Percentiles rank a stretch among this genome's conserved stretches.
These are phyloP conservation scores for Phytophthora pluvialis DNA, from an alignment of 352 stramenopile genomes.

Conservation along the genomic window DNA sequence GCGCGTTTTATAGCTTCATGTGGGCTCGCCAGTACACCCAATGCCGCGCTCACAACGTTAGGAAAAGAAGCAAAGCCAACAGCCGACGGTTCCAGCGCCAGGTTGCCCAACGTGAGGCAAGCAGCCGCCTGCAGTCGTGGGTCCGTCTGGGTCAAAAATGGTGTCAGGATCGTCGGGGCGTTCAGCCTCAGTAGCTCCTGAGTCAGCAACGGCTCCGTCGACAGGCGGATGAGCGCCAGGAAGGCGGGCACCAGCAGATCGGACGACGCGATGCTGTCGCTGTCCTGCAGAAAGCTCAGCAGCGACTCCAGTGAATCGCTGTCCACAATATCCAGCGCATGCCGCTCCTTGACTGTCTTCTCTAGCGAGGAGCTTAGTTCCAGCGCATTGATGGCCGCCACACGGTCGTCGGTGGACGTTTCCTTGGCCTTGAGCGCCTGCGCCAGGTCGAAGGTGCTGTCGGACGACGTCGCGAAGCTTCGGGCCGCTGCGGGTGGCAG, in stretches of 20 bases:
- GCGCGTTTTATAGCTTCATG: slow-evolving; percentile 71
- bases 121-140: slow-evolving; percentile 67
- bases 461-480: slow-evolving; percentile 25
- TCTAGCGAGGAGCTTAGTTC: slow-evolving; percentile 33
- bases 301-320: slow-evolving; percentile 53
- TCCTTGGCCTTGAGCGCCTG: slow-evolving; percentile 47
- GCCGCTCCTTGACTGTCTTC: slow-evolving; percentile 37
- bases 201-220: slow-evolving; percentile 50
- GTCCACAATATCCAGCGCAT: slow-evolving; percentile 64
- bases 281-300: slow-evolving; percentile 58
- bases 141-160: slow-evolving; percentile 55
- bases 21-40: slow-evolving; percentile 53
- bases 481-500: slow-evolving; percentile 6
- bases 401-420: slow-evolving; percentile 34
- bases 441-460: slow-evolving; percentile 35
- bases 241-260: slow-evolving; percentile 69
- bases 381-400: slow-evolving; percentile 47
- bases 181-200: slow-evolving; percentile 70
- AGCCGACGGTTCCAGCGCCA: slow-evolving; percentile 55
- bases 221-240: slow-evolving; percentile 69
- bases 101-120: slow-evolving; percentile 66
- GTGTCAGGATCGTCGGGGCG: slow-evolving; percentile 40
- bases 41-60: slow-evolving; percentile 46
- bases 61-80: slow-evolving; percentile 38
- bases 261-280: slow-evolving; percentile 49